Conservation (phyloP, 805 yeast species). For the Scheffersomyces lignosus region DNA sequence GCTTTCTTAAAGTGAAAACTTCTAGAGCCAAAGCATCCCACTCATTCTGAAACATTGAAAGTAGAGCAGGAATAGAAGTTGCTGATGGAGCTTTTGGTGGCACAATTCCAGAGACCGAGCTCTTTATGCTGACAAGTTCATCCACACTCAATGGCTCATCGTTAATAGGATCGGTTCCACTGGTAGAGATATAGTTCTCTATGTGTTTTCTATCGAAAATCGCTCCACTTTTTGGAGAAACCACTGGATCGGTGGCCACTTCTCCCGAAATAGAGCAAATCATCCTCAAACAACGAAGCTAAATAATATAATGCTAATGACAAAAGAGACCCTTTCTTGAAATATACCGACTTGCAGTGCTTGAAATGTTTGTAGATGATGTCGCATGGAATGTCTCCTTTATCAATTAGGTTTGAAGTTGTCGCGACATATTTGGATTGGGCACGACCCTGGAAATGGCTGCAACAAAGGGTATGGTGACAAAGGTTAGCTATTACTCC, state of each 20-base stretch:
- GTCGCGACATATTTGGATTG: no score
- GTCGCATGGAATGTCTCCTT: no score
- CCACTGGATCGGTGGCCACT: constrained; percentile 66
- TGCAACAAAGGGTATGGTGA: no score
- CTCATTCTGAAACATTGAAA: constrained; percentile 78
- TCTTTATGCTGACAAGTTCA: constrained; percentile 52
- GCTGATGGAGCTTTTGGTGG: constrained; percentile 47
- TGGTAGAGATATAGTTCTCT: constrained; percentile 59
- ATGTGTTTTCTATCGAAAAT: constrained; percentile 68
- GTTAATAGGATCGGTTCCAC: constrained; percentile 74
- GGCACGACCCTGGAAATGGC: no score
- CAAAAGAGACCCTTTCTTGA: no score
- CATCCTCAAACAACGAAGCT: constrained; percentile 14
- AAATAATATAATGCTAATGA: no score
- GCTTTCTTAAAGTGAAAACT: constrained; percentile 72
- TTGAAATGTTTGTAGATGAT: no score
- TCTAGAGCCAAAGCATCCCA: constrained; percentile 89
- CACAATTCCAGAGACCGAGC: constrained; percentile 17
- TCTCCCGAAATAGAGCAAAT: constrained; percentile 61
- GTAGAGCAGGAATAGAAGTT: constrained; percentile 75
- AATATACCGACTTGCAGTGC: no score
- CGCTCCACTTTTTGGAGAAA: constrained; percentile 69
- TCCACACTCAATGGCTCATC: constrained; percentile 57
- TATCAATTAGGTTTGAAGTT: no score
- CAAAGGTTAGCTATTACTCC: no score